Evolutionary conservation across 169 alveolate genomes (phyloP).

Genomic region (Cryptosporidium xiaoi): DNA sequence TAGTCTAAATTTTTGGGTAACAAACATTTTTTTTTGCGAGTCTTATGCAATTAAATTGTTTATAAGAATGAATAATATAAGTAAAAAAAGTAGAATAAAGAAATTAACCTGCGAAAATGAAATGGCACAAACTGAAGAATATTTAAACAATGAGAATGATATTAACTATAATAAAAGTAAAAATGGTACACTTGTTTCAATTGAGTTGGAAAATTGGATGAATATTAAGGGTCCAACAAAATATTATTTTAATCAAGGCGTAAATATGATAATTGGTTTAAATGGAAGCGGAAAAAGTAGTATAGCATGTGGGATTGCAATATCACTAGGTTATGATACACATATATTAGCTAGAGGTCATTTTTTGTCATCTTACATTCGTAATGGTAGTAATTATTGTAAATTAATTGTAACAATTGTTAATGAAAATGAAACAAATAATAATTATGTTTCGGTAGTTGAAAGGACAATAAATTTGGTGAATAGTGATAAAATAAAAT

Average conservation of each 20-base stretch:
- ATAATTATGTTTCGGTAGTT: conserved; percentile 7
- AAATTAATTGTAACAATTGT: conserved; percentile 1
- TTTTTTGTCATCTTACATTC: conserved; percentile 56
- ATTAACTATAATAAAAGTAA: neutral
- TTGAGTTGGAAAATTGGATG: conserved; percentile 70
- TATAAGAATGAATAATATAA: no score
- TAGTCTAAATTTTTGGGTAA: no score
- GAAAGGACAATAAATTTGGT: conserved; percentile 16
- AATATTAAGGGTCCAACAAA: conserved; percentile 64
- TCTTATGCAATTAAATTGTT: no score
- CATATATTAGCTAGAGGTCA: conserved; percentile 68
- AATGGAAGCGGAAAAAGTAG: conserved; percentile 75
- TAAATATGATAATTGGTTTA: conserved; percentile 45
- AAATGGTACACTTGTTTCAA: conserved; percentile 44
- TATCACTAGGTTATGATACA: conserved; percentile 60
- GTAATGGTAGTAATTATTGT: conserved; percentile 55
- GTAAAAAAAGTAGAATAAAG: neutral
- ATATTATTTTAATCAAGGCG: conserved; percentile 29
- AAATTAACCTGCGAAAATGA: neutral
- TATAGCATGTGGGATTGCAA: conserved; percentile 61
- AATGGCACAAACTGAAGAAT: neutral
- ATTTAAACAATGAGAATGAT: neutral
- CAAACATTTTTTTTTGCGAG: no score
- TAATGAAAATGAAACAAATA: conserved; percentile 21
- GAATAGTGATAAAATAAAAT: neutral